Evolutionary conservation across 352 stramenopile species (phyloP).

Genomic region (Phytophthora pini): DNA sequence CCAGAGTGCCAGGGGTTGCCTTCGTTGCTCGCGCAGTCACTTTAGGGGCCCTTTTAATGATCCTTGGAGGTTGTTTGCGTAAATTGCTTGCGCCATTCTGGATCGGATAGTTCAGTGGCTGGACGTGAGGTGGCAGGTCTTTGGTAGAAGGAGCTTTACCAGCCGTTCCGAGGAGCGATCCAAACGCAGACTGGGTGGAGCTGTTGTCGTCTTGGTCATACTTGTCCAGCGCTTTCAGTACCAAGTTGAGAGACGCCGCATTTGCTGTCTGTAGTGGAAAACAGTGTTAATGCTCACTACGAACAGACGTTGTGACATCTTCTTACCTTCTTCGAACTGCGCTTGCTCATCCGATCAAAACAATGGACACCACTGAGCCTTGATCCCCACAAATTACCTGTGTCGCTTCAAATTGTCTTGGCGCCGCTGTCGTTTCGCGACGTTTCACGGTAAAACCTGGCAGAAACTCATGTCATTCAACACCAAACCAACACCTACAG

Average conservation of each 20-base stretch:
- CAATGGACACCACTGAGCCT: background rate
- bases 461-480: constrained; percentile 8
- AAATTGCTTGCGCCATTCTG: constrained; percentile 16
- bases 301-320: background rate
- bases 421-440: constrained; percentile 46
- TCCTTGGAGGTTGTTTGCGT: constrained; percentile 9
- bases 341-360: constrained; percentile 53
- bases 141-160: constrained; percentile 24
- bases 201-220: constrained; percentile 52
- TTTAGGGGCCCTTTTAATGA: constrained; percentile 19
- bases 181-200: constrained; percentile 34
- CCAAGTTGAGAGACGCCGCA: constrained; percentile 59
- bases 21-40: constrained; percentile 16
- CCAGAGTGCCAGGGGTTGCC: constrained; percentile 17
- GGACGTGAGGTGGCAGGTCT: constrained; percentile 11
- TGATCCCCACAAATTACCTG: constrained; percentile 5
- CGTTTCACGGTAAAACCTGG: constrained; percentile 36
- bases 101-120: constrained; percentile 25
- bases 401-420: constrained; percentile 20
- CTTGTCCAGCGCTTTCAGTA: constrained; percentile 66
- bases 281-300: constrained; percentile 9
- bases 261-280: constrained; percentile 24
- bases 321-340: constrained; percentile 52
- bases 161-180: constrained; percentile 29
- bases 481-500: constrained; percentile 13